These are phyloP conservation scores for Elsinoe necatrix DNA, from an alignment of 2,329 filamentous ascomycete species.

Conservation along the genomic window DNA sequence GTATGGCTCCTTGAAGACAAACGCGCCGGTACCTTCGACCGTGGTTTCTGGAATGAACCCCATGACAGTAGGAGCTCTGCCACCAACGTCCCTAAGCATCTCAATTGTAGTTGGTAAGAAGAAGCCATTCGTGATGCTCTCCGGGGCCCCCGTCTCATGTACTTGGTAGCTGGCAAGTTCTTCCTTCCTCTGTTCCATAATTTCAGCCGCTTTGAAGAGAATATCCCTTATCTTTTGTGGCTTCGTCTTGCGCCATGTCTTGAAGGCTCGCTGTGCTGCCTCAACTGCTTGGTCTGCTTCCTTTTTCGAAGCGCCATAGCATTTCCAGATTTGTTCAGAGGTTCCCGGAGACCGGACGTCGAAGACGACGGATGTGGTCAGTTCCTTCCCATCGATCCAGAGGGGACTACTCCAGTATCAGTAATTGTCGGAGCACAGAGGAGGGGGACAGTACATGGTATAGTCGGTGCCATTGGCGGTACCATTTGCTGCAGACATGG, in stretches of 20 bases:
- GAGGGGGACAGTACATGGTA: slow-evolving; percentile 21
- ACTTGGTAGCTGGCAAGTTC: slow-evolving; percentile 55
- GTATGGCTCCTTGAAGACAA: slow-evolving; percentile 50
- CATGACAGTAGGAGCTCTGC: slow-evolving; percentile 24
- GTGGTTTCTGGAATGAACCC: slow-evolving; percentile 24
- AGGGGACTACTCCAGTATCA: slow-evolving; percentile 26
- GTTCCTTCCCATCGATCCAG: slow-evolving; percentile 39
- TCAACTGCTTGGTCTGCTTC: slow-evolving; percentile 49
- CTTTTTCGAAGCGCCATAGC: slow-evolving; percentile 47
- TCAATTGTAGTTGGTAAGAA: slow-evolving; percentile 21
- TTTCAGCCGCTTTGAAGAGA: slow-evolving; percentile 54
- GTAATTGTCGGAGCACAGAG: not conserved
- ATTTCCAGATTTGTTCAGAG: slow-evolving; percentile 44
- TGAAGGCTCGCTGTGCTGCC: slow-evolving; percentile 58
- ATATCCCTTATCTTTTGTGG: slow-evolving; percentile 56
- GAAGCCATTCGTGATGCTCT: slow-evolving; percentile 30
- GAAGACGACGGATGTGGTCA: slow-evolving; percentile 39
- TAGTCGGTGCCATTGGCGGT: slow-evolving; percentile 3
- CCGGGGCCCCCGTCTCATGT: slow-evolving; percentile 46
- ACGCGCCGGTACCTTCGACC: slow-evolving; percentile 27
- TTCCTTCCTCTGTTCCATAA: slow-evolving; percentile 32
- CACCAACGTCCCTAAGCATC: slow-evolving; percentile 25
- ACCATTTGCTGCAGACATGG: not conserved
- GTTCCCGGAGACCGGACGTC: slow-evolving; percentile 47
- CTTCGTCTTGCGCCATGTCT: slow-evolving; percentile 56